phyloP scores from a whole-genome alignment of 148 eudicot genomes.

The Cornus kousa region DNA sequence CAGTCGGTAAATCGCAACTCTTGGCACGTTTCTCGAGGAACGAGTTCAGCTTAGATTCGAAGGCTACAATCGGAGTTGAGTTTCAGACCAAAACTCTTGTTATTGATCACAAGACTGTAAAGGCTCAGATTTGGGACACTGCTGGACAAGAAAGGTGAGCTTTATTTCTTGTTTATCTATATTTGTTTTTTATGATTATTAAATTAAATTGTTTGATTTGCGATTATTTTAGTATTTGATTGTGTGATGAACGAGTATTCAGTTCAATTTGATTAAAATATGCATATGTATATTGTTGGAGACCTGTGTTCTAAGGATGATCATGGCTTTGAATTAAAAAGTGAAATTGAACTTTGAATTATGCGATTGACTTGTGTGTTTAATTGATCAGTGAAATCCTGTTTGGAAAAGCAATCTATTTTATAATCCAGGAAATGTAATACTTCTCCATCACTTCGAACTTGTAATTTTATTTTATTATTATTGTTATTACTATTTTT shows the following conservation, averaged over 20 bases:
- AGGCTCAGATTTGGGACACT: slow-evolving; percentile 53
- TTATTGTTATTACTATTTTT: no score
- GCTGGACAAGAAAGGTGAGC: slow-evolving; percentile 43
- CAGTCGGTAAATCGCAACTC: slow-evolving; percentile 41
- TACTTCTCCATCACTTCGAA: no score
- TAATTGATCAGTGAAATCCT: no score
- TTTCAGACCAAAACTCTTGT: slow-evolving; percentile 31
- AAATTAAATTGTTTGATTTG: not conserved
- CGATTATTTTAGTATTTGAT: not conserved
- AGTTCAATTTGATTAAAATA: not conserved
- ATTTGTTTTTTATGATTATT: not conserved
- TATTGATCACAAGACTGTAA: slow-evolving; percentile 35
- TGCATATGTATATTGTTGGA: not conserved
- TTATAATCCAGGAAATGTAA: no score
- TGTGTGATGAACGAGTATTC: not conserved
- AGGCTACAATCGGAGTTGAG: slow-evolving; percentile 38
- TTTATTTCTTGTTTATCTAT: not conserved
- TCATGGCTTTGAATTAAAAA: not conserved
- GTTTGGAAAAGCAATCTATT: no score
- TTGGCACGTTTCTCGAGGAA: slow-evolving; percentile 31
- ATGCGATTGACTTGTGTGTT: not conserved
- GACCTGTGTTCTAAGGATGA: not conserved
- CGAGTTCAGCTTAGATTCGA: slow-evolving; percentile 39
- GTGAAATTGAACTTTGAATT: not conserved
- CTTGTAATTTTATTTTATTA: no score